Evolutionary conservation across 768 basidiomycete genomes (phyloP).

Genomic region (Pholiota molesta): DNA sequence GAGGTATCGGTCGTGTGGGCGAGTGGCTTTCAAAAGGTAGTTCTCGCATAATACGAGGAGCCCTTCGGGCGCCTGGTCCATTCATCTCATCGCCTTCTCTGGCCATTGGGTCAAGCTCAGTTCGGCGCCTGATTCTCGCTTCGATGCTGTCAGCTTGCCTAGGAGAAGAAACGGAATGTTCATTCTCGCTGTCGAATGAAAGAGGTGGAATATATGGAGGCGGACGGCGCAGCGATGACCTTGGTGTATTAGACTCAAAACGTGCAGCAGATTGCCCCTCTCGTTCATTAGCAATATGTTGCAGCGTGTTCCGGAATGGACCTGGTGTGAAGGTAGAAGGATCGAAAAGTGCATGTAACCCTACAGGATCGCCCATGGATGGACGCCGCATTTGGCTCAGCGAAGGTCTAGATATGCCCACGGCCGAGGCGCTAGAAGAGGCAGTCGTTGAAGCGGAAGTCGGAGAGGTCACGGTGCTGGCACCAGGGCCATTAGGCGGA

Average conservation of each 20-base stretch:
- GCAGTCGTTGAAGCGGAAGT: background rate
- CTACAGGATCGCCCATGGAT: background rate
- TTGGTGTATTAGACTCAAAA: background rate
- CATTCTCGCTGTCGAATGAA: background rate
- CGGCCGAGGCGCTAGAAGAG: background rate
- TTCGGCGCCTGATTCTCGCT: background rate
- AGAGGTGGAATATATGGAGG: conserved; percentile 1
- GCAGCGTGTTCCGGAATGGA: conserved; percentile 51
- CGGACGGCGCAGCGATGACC: background rate
- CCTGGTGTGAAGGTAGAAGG: conserved; percentile 45
- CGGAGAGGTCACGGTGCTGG: background rate
- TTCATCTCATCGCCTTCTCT: background rate
- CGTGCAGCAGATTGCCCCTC: background rate
- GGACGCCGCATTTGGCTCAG: background rate
- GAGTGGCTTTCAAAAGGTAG: background rate
- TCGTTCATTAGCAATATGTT: conserved; percentile 31
- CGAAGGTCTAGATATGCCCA: background rate
- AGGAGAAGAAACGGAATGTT: background rate
- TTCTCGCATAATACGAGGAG: conserved; percentile 1
- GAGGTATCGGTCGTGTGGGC: background rate
- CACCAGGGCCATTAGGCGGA: background rate
- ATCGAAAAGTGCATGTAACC: conserved; percentile 20
- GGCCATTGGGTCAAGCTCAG: background rate
- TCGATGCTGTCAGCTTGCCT: background rate
- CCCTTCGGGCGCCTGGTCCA: background rate